Evolutionary conservation across 2,329 filamentous ascomycete species (phyloP).

Genomic region (Epichloe gansuensis): DNA sequence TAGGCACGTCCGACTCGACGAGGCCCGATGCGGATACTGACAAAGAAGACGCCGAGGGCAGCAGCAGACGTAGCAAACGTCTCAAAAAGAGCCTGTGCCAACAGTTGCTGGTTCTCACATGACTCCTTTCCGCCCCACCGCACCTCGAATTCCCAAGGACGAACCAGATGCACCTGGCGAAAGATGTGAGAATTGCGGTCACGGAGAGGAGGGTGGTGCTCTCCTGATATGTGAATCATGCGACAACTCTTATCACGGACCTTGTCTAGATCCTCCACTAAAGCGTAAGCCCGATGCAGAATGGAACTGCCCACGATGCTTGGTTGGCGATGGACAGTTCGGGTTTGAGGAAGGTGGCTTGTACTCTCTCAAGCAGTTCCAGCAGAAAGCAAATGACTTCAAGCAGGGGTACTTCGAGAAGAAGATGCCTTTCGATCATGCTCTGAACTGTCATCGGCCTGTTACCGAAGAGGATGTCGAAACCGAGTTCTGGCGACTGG

Average conservation of each 20-base stretch:
- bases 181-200: constrained; percentile 81
- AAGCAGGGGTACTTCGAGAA: constrained; percentile 88
- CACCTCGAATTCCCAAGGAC: constrained; percentile 51
- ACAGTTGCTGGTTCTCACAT: constrained; percentile 95
- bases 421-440: constrained; percentile 78
- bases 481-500: constrained; percentile 90
- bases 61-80: constrained; percentile 79
- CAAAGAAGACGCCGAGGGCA: constrained; percentile 49
- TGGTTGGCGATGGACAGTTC: constrained; percentile 93
- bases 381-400: constrained; percentile 90
- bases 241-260: constrained; percentile 75
- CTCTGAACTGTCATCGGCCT: constrained; percentile 66
- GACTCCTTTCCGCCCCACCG: constrained; percentile 79
- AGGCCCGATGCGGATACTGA: constrained; percentile 36
- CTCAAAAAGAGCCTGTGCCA: constrained; percentile 65
- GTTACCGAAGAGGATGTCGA: constrained; percentile 94
- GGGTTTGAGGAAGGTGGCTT: constrained; percentile 94
- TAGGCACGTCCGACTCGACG: constrained; percentile 33
- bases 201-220: constrained; percentile 56
- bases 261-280: constrained; percentile 78
- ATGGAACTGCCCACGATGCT: constrained; percentile 91
- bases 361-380: constrained; percentile 91
- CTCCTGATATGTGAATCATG: constrained; percentile 84
- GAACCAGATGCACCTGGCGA: constrained; percentile 35
- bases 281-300: constrained; percentile 68